These are phyloP conservation scores for Penicillium arizonense DNA, from an alignment of 495 filamentous ascomycete species.

Conservation along the genomic window DNA sequence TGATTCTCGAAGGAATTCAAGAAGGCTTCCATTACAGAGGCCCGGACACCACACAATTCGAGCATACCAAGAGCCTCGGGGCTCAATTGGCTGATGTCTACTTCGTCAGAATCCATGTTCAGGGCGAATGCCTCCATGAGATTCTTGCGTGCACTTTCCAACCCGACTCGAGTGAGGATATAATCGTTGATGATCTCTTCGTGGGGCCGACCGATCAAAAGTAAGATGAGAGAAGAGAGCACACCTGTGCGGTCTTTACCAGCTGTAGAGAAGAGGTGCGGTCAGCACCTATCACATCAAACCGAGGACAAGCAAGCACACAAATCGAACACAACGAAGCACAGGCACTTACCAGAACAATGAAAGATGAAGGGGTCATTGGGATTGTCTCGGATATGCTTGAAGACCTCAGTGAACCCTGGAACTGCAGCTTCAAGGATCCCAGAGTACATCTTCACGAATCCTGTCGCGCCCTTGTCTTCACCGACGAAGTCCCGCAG, in stretches of 20 bases:
- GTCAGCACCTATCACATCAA: neutral
- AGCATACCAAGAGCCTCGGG: constrained; percentile 26
- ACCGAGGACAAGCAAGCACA: neutral
- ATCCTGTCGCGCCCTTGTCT: constrained; percentile 54
- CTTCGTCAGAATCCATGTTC: neutral
- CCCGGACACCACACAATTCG: constrained; percentile 26
- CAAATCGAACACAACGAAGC: neutral
- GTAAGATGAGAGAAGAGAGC: constrained; percentile 54
- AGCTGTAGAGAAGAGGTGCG: constrained; percentile 30
- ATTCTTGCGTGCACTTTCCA: constrained; percentile 27
- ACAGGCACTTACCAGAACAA: constrained; percentile 54
- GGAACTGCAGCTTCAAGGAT: constrained; percentile 40
- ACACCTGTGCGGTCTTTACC: constrained; percentile 67
- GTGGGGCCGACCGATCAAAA: constrained; percentile 45
- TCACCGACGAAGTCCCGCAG: constrained; percentile 56
- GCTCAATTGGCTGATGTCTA: constrained; percentile 20
- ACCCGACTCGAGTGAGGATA: constrained; percentile 26
- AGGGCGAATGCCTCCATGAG: constrained; percentile 21
- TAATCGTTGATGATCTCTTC: constrained; percentile 53
- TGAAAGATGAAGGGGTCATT: constrained; percentile 49
- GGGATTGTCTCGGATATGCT: constrained; percentile 39
- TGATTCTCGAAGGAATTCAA: constrained; percentile 24
- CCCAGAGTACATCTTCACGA: constrained; percentile 51
- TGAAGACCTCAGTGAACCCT: constrained; percentile 33
- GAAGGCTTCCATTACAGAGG: constrained; percentile 28